Evolutionary conservation across 805 yeast genomes (phyloP), one percentile per base, ranked within the genome.

Genomic region (Saccharomyces cerevisiae): DNA sequence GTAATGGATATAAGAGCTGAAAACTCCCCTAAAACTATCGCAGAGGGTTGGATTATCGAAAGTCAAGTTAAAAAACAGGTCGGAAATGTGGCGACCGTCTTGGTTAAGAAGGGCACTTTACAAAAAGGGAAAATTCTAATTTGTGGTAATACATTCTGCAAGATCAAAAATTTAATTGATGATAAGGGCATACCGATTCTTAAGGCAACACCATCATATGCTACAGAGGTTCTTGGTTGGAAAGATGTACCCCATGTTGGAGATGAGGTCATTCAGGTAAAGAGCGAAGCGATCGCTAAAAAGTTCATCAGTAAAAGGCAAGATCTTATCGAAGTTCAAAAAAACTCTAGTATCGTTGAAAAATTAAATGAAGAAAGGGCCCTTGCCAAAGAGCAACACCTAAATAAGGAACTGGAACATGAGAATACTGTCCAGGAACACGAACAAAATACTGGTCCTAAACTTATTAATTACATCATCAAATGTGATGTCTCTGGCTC

Each of bases 401-500:
- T 79, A 26, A 77, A 77, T 52, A 76, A 78, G 48, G 84, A 82
- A 60, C 67, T 72, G 2, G 70, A 69, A 53, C 73, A 66, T 9
- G 65, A 55, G 14, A 62, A 62, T 6, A 73, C 67, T 5, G 65
- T 65, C 1, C 71, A 68, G 53, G 74, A 8, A 73, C 66, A 2
- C 61, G 61, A 3, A 61, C 61, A 3, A 56, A 53, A 24, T 55
- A 43, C 46, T 64, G 68, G 51, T 49, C 64, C 66, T 4, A 61
- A 60, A 29, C 67, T 72, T 13, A 71, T 81, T 4, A 81, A 82
- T 30, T 89, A 84, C 59, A 83, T 94, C 28, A 75, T 94, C 36
- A 89, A 88, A 66, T 87, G 96, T 0, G 99, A 94, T 71, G 97
- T 92, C 1, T 84, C 85, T 60, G 99, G 99, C 0, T 91, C 98